A percentile compares a stretch with the other conserved stretches of the same genome.
Conservation (phyloP, 1,284 basidiomycete genomes). For the Marasmius fiardii region DNA sequence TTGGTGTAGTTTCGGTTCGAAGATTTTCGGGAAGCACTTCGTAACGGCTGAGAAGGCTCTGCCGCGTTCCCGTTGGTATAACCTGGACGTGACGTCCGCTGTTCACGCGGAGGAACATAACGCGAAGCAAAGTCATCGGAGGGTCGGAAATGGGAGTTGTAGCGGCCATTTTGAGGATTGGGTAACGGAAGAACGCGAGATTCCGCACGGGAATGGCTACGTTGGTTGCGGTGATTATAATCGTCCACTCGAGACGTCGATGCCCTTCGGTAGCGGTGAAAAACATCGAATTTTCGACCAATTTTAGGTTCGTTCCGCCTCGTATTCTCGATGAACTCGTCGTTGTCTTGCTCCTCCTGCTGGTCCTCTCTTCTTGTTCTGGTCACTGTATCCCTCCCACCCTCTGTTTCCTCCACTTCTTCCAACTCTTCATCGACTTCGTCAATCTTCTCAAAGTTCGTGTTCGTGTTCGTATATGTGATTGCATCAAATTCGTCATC, state of each 20-base stretch:
- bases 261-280: background rate
- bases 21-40: background rate
- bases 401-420: background rate
- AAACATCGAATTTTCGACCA: too few relatives aligned
- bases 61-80: background rate
- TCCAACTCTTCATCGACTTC: conserved; percentile 1
- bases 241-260: background rate
- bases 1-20: background rate
- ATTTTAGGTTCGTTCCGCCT: too few relatives aligned
- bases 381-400: background rate
- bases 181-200: background rate
- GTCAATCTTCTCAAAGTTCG: conserved; percentile 1
- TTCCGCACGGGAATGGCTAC: background rate
- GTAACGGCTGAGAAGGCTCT: background rate
- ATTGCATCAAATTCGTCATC: conserved; percentile 19
- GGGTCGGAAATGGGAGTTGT: background rate
- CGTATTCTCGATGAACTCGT: too few relatives aligned
- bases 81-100: background rate
- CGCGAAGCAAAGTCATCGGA: background rate
- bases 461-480: conserved; percentile 13
- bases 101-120: background rate
- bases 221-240: background rate
- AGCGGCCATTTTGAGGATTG: background rate
- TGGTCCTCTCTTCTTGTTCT: background rate
- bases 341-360: background rate